A percentile compares a stretch with the other conserved stretches of the same genome.
Evolutionary conservation across 1,139 yeast genomes (phyloP).

Genomic region (Schwanniomyces etchellsii): DNA sequence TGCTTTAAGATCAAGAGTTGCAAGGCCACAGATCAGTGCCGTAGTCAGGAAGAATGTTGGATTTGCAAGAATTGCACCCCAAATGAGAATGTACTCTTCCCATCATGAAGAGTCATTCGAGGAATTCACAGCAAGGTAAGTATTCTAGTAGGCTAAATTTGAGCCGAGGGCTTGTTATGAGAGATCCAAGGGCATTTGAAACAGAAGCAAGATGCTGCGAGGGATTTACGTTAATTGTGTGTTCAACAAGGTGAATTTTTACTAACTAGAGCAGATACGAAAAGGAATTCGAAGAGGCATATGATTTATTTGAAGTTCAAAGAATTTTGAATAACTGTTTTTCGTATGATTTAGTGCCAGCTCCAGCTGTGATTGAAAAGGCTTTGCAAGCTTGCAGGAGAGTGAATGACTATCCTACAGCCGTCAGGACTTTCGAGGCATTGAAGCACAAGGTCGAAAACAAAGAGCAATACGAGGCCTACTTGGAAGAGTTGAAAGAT

Average conservation of each 20-base stretch:
- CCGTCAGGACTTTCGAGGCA: conserved; percentile 95
- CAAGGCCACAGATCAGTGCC: conserved; percentile 20
- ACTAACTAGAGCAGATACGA: conserved; percentile 58
- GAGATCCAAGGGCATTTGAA: too few relatives aligned
- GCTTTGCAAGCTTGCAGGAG: conserved; percentile 98
- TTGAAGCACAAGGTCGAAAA: conserved; percentile 94
- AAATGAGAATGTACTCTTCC: conserved; percentile 64
- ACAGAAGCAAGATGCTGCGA: too few relatives aligned
- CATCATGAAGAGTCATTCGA: conserved; percentile 82
- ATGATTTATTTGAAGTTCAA: conserved; percentile 96
- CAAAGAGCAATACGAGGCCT: conserved; percentile 89
- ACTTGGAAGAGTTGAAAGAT: conserved; percentile 89
- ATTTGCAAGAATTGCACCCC: conserved; percentile 11
- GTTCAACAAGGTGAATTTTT: too few relatives aligned
- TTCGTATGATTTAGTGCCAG: conserved; percentile 97
- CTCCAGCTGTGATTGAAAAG: conserved; percentile 92
- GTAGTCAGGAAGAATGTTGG: conserved; percentile 18
- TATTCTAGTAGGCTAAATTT: conserved; percentile 6
- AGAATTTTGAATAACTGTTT: conserved; percentile 86
- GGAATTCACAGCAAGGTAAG: conserved; percentile 80
- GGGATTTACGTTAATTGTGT: too few relatives aligned
- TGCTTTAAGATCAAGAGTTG: conserved; percentile 42
- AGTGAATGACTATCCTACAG: conserved; percentile 98
- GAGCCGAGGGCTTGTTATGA: too few relatives aligned
- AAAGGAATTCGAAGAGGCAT: conserved; percentile 96